Evolutionary conservation across 495 filamentous ascomycete species (phyloP), one percentile per base, ranked within the genome.

Genomic region (Podospora australis): DNA sequence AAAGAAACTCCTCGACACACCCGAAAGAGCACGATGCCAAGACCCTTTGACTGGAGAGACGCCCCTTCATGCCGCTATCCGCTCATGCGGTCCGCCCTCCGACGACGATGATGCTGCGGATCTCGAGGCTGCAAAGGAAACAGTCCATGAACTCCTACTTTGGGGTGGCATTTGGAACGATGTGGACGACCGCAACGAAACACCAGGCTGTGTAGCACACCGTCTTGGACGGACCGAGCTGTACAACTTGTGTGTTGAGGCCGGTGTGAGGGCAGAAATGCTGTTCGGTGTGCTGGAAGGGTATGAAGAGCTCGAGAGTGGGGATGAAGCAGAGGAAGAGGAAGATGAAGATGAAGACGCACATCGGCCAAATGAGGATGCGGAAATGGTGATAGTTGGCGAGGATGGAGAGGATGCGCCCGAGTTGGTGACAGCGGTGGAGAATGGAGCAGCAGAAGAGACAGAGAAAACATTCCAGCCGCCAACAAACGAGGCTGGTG

Each of bases 81-180:
- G 88, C 7, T 81, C 87, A 7, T 94, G 87, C 55, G 87, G 87
- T 39, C 64, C 74, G 3, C 64, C 68, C 0, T 56, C 62, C 8
- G 59, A 60, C 17, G 58, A 57, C 43, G 68, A 71, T n/a, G 56
- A 54, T 6, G 46, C 51, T 13, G 69, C 75, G 19, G 65, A 72
- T 24, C 58, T 82, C 7, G 72, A 83, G 36, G 70, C 70, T 9
- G 84, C 78, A 36, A 74, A 66, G 29, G 72, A 81, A 43, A 88
- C 83, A 0, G 74, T 96, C 13, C 76, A 75, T 44, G 78, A 94
- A 55, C 71, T 98, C 20, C 72, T 98, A 43, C 72, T 89, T 56
- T 81, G 87, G 60, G 92, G 92, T 2, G 94, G 87, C 4, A 96
- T 97, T 46, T 98, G 92, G 92, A 98, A 98, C 67, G 90, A 95